Evolutionary conservation across 306 rosid species (phyloP).

Genomic region (Vigna angularis): DNA sequence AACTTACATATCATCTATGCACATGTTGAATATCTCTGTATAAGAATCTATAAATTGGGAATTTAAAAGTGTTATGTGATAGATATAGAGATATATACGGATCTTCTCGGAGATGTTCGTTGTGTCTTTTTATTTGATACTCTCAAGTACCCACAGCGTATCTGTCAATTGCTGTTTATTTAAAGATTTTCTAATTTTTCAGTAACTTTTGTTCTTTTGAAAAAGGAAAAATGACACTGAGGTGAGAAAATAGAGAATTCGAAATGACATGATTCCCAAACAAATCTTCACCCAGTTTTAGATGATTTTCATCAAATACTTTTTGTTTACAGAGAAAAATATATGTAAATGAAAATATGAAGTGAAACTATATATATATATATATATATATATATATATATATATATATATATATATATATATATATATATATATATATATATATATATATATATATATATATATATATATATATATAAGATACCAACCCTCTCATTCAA

Average conservation of each 20-base stretch:
- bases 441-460: not conserved
- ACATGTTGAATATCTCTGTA: not conserved
- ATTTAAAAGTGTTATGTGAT: not conserved
- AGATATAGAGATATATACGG: too few relatives aligned
- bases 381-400: not conserved
- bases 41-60: not conserved
- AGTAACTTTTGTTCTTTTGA: not conserved
- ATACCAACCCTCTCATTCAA: not conserved
- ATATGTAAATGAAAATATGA: not conserved
- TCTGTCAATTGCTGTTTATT: too few relatives aligned
- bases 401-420: not conserved
- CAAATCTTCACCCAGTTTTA: not conserved
- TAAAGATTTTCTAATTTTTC: not conserved
- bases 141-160: not conserved
- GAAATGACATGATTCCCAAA: not conserved
- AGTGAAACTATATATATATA: not conserved
- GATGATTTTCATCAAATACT: constrained; percentile 13
- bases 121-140: not conserved
- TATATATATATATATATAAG: not conserved
- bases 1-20: not conserved
- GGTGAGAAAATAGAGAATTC: not conserved
- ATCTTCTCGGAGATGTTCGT: not conserved
- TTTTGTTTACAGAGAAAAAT: not conserved
- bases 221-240: not conserved
- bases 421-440: not conserved